Evolutionary conservation across 2,329 filamentous ascomycete genomes (phyloP), one percentile per base, ranked within the genome.

Genomic region (Gliomastix tumulicola): DNA sequence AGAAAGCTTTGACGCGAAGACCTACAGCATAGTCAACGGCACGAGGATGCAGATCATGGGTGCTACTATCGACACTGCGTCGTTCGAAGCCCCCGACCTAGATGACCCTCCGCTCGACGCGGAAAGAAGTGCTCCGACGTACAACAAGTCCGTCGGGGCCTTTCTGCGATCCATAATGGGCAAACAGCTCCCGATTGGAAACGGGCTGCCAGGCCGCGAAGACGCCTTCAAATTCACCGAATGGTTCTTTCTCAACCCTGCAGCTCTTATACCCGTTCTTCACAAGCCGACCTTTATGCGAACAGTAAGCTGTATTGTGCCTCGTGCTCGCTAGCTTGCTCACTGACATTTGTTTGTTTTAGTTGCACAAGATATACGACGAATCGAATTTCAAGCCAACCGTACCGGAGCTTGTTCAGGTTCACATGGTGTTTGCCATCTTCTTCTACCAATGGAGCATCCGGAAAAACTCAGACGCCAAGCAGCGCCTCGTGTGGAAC

Each of bases 361-460:
- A 81, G 76, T 62, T 83, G 45, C 66, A 66, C 7, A 70, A 75
- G 41, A 73, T 88, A 37, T 88, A 88, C 52, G 80, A 88, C 48
- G 81, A 88, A 37, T 66, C 73, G 13, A 63, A 55, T 37, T 85
- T 82, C 53, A 65, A 71, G 35, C 73, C 84, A 2, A 72, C 74
- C 0, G 57, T 73, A 0, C 71, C 83, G 3, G 80, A 92, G 51
- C 69, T 71, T 2, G 82, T 86, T 30, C 76, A 78, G 39, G 70
- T 88, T 1, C 83, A 90, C 56, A 86, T 89, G 77, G 73, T 92
- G 30, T 80, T 92, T 40, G 82, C 84, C 10, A 80, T 79, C 34
- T 83, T 90, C 47, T 80, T 81, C 51, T 87, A 84, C 46, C 85
- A 94, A 48, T 84, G 80, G 41, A 80, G 82, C n/a, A 67, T 79